A percentile compares a stretch with the other conserved stretches of the same genome.
These are phyloP conservation scores for Termitomyces sp. DNA, from an alignment of 1,284 basidiomycete genomes.

Conservation along the genomic window DNA sequence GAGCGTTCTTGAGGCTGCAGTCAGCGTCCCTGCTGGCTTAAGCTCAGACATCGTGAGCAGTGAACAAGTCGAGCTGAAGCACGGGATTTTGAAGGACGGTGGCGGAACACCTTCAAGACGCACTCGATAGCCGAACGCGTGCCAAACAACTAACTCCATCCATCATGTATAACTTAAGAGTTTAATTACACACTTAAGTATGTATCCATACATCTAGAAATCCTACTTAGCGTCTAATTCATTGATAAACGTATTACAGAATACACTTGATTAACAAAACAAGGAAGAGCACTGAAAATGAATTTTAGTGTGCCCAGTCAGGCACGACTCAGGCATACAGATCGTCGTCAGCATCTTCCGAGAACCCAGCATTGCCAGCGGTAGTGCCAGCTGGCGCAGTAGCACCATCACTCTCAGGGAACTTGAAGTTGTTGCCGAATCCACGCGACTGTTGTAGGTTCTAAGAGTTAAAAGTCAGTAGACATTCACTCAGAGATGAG, in stretches of 20 bases:
- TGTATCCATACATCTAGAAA: background rate
- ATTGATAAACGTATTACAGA: constrained; percentile 2
- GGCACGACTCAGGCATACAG: constrained; percentile 73
- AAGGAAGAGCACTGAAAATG: constrained; percentile 1
- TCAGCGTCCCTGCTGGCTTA: constrained; percentile 10
- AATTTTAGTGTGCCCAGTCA: constrained; percentile 3
- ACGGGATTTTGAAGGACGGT: background rate
- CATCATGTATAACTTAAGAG: no score
- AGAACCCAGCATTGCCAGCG: constrained; percentile 75
- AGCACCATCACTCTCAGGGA: constrained; percentile 73
- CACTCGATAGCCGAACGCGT: background rate
- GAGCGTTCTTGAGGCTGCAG: constrained; percentile 20
- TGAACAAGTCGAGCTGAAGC: background rate
- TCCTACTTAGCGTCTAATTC: constrained; percentile 1
- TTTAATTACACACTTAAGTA: background rate
- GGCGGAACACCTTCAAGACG: background rate
- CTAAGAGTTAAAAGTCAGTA: constrained; percentile 31
- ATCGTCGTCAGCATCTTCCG: constrained; percentile 83
- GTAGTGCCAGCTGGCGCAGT: constrained; percentile 41
- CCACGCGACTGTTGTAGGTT: constrained; percentile 85
- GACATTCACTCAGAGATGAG: constrained; percentile 11
- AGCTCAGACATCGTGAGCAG: constrained; percentile 11
- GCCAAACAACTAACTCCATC: constrained; percentile 2
- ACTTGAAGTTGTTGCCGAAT: constrained; percentile 90
- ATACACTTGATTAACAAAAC: constrained; percentile 2